Evolutionary conservation across 176 grass and related monocot genomes (phyloP).

Genomic region (Phoenix roebelenii): DNA sequence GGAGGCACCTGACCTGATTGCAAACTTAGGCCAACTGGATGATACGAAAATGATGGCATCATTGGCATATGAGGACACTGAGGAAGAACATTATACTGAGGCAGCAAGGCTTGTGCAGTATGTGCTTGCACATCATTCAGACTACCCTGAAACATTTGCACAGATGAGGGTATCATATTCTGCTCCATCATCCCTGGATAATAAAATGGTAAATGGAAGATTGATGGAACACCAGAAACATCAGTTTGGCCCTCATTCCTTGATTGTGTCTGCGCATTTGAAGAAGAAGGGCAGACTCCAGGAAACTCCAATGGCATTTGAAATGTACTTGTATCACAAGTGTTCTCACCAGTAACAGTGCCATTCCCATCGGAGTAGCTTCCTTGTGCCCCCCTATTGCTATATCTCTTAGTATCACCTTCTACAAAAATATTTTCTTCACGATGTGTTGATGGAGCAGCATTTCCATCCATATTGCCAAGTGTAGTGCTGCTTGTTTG

Average conservation of each 20-base stretch:
- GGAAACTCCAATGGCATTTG: constrained; percentile 38
- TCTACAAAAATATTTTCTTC: constrained; percentile 20
- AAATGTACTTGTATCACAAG: constrained; percentile 17
- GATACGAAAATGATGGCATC: constrained; percentile 53
- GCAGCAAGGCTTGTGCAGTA: constrained; percentile 26
- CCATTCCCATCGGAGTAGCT: constrained; percentile 22
- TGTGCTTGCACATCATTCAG: constrained; percentile 43
- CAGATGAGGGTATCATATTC: constrained; percentile 25
- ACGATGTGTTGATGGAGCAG: constrained; percentile 27
- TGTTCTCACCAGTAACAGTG: constrained; percentile 25
- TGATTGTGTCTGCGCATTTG: constrained; percentile 39
- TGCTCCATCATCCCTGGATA: constrained; percentile 72
- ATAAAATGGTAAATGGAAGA: constrained; percentile 60
- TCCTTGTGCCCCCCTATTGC: constrained; percentile 11
- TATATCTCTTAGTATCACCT: constrained; percentile 23
- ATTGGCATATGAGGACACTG: constrained; percentile 45
- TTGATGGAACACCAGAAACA: constrained; percentile 37
- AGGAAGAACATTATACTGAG: constrained; percentile 55
- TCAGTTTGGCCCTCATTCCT: constrained; percentile 47
- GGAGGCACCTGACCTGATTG: constrained; percentile 45
- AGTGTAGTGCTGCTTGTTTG: constrained; percentile 29
- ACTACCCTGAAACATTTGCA: constrained; percentile 60
- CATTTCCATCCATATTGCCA: constrained; percentile 32
- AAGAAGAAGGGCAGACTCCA: constrained; percentile 48
- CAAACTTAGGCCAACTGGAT: constrained; percentile 32